Evolutionary conservation across 139 green algal species (phyloP).

Genomic region (Tetradesmus obliquus): DNA sequence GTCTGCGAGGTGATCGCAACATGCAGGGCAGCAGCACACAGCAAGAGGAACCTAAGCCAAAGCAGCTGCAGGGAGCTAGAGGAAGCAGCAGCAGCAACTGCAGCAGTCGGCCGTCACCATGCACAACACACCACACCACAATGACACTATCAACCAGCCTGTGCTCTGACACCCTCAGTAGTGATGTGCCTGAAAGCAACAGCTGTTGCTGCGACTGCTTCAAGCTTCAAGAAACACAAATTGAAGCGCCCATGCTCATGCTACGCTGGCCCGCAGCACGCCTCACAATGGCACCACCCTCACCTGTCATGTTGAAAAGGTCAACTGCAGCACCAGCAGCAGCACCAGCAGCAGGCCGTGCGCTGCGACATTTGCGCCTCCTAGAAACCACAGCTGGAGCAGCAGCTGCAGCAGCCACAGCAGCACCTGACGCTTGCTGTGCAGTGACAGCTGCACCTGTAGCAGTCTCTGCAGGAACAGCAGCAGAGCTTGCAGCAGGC

Average conservation of each 20-base stretch:
- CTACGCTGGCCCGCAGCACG: too few relatives aligned
- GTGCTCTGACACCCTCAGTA: too few relatives aligned
- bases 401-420: conserved; percentile 8
- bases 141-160: too few relatives aligned
- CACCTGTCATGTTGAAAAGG: conserved; percentile 19
- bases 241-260: too few relatives aligned
- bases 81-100: neutral
- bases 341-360: neutral
- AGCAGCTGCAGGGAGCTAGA: neutral
- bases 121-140: neutral
- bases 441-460: neutral
- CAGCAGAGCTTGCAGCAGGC: neutral
- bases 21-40: neutral
- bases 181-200: neutral
- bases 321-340: neutral
- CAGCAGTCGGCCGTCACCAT: neutral
- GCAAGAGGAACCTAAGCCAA: neutral
- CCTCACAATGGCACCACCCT: too few relatives aligned
- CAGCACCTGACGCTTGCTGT: neutral
- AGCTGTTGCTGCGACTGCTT: neutral
- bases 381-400: neutral
- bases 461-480: neutral
- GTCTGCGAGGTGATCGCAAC: neutral
- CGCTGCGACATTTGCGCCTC: neutral
- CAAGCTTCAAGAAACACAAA: too few relatives aligned